phyloP scores from a whole-genome alignment of 352 stramenopile genomes.

The Phytopythium aichiense region DNA sequence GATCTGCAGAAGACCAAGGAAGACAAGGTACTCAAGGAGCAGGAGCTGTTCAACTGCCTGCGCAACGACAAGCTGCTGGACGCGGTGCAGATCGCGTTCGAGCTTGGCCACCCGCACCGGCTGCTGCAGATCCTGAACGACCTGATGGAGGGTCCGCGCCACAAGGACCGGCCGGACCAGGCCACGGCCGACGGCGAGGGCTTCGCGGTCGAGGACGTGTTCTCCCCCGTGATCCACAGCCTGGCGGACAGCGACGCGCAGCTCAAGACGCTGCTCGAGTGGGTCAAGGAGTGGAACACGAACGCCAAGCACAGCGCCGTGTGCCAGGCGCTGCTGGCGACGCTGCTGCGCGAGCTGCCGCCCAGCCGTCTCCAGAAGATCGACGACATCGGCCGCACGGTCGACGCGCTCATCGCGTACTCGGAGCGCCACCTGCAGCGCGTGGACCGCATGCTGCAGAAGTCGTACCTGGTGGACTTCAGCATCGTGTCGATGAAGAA shows the following conservation, averaged over 20 bases:
- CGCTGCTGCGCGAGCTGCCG: conserved; percentile 76
- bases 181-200: conserved; percentile 46
- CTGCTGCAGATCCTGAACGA: conserved; percentile 90
- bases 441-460: conserved; percentile 94
- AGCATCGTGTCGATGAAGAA: conserved; percentile 87
- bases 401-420: conserved; percentile 95
- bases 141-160: conserved; percentile 68
- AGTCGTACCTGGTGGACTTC: conserved; percentile 97
- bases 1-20: conserved; percentile 79
- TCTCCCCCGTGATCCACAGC: conserved; percentile 54
- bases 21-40: conserved; percentile 92
- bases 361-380: conserved; percentile 67
- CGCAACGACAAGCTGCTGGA: conserved; percentile 88
- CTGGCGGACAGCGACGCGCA: conserved; percentile 75
- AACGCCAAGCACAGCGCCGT: conserved; percentile 93
- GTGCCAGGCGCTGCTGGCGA: conserved; percentile 92
- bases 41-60: conserved; percentile 94
- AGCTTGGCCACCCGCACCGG: conserved; percentile 92
- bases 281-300: conserved; percentile 98
- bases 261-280: conserved; percentile 90
- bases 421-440: conserved; percentile 97
- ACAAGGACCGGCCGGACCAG: conserved; percentile 54
- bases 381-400: conserved; percentile 64
- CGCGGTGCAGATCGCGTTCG: conserved; percentile 85
- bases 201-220: conserved; percentile 63